Percentiles rank a stretch among this genome's conserved stretches.
phyloP scores from a whole-genome alignment of 129 eudicot species.

The Mikania micrantha region DNA sequence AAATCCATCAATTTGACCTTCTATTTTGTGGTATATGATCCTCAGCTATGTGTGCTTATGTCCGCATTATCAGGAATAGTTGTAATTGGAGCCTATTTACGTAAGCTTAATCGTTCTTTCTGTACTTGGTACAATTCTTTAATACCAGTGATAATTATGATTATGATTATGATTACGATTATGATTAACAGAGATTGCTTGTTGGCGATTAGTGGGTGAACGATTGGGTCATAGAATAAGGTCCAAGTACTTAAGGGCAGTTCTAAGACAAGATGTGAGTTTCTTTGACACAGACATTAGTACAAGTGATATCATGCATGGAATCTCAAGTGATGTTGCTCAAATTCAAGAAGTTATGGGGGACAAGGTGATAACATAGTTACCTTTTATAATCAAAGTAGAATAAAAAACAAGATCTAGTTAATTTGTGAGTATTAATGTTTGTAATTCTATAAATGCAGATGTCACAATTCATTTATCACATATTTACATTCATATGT shows the following conservation, averaged over 20 bases:
- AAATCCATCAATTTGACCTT: background rate
- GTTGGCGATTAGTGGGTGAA: constrained; percentile 84
- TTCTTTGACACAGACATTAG: constrained; percentile 63
- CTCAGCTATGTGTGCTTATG: constrained; percentile 65
- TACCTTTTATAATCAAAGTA: background rate
- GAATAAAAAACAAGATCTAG: background rate
- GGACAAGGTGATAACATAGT: constrained; percentile 44
- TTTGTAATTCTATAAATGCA: constrained; percentile 31
- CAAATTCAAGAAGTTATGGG: constrained; percentile 93
- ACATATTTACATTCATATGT: constrained; percentile 68
- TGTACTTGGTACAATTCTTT: background rate
- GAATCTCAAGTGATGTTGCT: constrained; percentile 89
- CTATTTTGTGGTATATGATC: constrained; percentile 4
- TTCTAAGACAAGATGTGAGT: constrained; percentile 64
- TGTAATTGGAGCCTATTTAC: constrained; percentile 69
- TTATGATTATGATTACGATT: constrained; percentile 7
- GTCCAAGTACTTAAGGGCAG: constrained; percentile 67
- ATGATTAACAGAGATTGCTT: constrained; percentile 56
- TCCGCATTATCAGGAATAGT: constrained; percentile 56
- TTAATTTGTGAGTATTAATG: background rate
- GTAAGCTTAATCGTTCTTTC: constrained; percentile 23
- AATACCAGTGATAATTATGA: background rate
- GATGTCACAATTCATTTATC: constrained; percentile 86
- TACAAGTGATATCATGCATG: constrained; percentile 86
- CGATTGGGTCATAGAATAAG: constrained; percentile 79